phyloP scores from a whole-genome alignment of 768 basidiomycete genomes.

The Podaxis sp. region DNA sequence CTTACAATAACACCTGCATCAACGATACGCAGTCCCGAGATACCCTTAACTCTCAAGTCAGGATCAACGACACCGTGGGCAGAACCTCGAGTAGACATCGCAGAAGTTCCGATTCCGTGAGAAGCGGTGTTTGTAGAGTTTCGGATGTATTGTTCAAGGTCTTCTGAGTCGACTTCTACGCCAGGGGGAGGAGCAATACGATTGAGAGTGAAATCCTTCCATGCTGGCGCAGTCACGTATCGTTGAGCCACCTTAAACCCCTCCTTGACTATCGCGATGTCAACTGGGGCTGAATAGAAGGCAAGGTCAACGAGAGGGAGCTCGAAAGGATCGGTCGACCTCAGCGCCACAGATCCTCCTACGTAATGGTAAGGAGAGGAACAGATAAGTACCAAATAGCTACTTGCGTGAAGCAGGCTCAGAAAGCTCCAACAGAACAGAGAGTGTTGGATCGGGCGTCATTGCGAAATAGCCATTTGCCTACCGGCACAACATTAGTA shows the following conservation, averaged over 20 bases:
- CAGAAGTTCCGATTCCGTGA: conserved; percentile 23
- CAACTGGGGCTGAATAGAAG: conserved; percentile 15
- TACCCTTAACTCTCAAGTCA: conserved; percentile 28
- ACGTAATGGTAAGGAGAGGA: neutral
- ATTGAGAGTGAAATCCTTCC: conserved; percentile 13
- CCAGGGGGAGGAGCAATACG: conserved; percentile 15
- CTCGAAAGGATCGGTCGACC: conserved; percentile 17
- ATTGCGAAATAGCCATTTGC: conserved; percentile 7
- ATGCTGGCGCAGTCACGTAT: conserved; percentile 17
- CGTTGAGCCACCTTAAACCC: conserved; percentile 14
- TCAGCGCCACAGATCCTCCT: conserved; percentile 17
- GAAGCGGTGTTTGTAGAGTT: conserved; percentile 14
- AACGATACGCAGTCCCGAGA: conserved; percentile 26
- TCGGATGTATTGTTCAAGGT: conserved; percentile 18
- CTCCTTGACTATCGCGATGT: conserved; percentile 17
- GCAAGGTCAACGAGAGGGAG: conserved; percentile 16
- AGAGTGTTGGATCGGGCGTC: neutral
- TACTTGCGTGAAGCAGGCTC: conserved; percentile 7
- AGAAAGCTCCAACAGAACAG: neutral
- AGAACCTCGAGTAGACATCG: conserved; percentile 23
- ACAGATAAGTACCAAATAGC: neutral
- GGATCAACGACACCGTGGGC: conserved; percentile 29
- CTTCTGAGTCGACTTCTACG: conserved; percentile 13
- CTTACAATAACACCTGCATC: too few relatives aligned
- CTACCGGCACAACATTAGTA: neutral